Percentiles rank a stretch among this genome's conserved stretches.
Conservation (phyloP, 805 yeast species). For the Spathaspora gorwiae region DNA sequence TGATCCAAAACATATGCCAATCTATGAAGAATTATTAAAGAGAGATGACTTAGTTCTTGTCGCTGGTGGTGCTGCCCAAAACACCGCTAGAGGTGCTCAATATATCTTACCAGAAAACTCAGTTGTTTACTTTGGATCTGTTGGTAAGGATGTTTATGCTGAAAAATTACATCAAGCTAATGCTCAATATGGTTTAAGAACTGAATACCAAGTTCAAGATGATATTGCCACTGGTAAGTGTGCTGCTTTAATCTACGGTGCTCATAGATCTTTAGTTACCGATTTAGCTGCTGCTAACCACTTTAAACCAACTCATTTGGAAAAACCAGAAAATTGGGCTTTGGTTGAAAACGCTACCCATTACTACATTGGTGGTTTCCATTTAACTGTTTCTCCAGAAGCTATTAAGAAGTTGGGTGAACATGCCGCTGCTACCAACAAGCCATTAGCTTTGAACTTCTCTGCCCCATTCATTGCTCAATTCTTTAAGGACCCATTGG, state of each 20-base stretch:
- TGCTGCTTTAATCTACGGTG: constrained; percentile 89
- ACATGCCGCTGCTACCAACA: constrained; percentile 82
- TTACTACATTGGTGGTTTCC: constrained; percentile 98
- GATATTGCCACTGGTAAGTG: constrained; percentile 91
- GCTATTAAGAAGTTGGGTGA: constrained; percentile 87
- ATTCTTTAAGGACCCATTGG: constrained; percentile 90
- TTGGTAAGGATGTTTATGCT: constrained; percentile 87
- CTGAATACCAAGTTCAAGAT: constrained; percentile 78
- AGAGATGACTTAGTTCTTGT: constrained; percentile 60
- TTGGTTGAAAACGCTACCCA: constrained; percentile 73
- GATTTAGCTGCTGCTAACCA: constrained; percentile 98
- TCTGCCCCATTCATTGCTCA: constrained; percentile 96
- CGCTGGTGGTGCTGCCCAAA: constrained; percentile 99
- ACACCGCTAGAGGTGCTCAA: constrained; percentile 98
- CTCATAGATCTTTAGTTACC: constrained; percentile 88
- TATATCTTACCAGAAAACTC: constrained; percentile 75
- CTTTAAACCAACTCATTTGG: constrained; percentile 84
- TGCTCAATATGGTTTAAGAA: constrained; percentile 78
- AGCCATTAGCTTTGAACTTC: constrained; percentile 77
- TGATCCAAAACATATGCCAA: constrained; percentile 80
- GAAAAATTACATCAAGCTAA: constrained; percentile 81
- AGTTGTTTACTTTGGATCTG: constrained; percentile 93
- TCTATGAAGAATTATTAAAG: constrained; percentile 72
- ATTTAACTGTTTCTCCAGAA: constrained; percentile 93
- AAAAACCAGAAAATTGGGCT: constrained; percentile 85